Evolutionary conservation across 140 eudicot species (phyloP), one percentile per base, ranked within the genome.

Genomic region (Anethum foeniculum): DNA sequence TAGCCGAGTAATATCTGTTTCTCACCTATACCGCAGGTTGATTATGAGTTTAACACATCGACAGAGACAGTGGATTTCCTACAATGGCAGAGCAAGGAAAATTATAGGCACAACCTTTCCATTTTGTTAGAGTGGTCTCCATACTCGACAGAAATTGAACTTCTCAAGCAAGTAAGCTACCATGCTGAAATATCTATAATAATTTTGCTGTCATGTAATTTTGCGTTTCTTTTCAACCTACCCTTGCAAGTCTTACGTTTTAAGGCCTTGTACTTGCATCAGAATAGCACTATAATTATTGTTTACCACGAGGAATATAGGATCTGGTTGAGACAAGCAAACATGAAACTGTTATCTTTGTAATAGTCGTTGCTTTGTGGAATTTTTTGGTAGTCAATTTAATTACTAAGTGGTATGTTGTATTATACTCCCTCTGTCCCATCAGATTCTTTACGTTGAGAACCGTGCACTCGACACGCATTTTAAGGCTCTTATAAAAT

Each of bases 91-190:
- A 75, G 39, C 81, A 86, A 82, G 49, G 87, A 90, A 77, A 87
- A 82, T 62, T 81, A 82, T 30, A 77, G 71, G 72, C 80, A 84
- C 43, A 92, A 92, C 72, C 88, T 92, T 52, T 89, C 96, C 54
- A 73, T 89, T 67, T 77, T 94, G 77, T 80, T 94, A 86, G 86
- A 89, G 84, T 92, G 99, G 99, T 94, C 98, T 77, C 99, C 97
- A 54, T 88, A 81, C 90, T 84, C 96, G 77, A 86, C 92, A 51
- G 93, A 91, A 82, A 82, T 83, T 27, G 96, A 92, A 71, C 92
- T 94, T 82, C 84, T 92, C 81, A 85, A 92, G 68, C 99, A 92
- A 86, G 98, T 92, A 82, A 74, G 88, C 68, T 43, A 64, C 44
- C 83, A 38, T n/a, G 23, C 62, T 27, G 0, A n/a, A 25, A 13